Evolutionary conservation across 306 rosid genomes (phyloP), one percentile per base, ranked within the genome.

Genomic region (Vachellia collinsii): DNA sequence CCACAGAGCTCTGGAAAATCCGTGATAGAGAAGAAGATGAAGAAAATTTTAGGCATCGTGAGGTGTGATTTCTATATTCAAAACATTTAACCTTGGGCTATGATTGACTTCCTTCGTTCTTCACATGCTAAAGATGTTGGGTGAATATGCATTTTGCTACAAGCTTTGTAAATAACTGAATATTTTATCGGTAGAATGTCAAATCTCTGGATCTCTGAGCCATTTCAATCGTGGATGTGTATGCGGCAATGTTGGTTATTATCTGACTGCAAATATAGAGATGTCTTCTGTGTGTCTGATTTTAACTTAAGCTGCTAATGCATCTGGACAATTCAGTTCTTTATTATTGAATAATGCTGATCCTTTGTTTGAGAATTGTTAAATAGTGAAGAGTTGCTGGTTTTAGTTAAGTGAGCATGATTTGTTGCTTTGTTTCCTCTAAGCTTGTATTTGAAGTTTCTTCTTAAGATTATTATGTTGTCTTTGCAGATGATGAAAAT

Each of bases 21-120:
- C 90, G 93, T 68, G 97, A 96, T 86, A 90, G 89, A 78, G 99
- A 93, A 87, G 99, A 92, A 88, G 98, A 93, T 87, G 98, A 93
- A 81, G 99, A 96, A 85, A 93, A 90, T 81, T 86, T 86, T 79
- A 92, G 83, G 90, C 97, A 96, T 85, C 96, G 98, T 47, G 98
- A 93, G 99, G 99, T 96, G 90, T 81, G 87, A 53, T 72, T 29
- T 74, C 47, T 42, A 41, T 47, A 61, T 75, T 23, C 53, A 54
- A 62, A 47, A 38, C 37, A 72, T 74, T 29, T 64, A 62, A 75
- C 43, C 7, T 77, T 74, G 41, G 74, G 75, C 84, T 75, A 47
- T 68, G 29, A 70, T 69, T 72, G 76, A 70, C 70, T 72, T 81
- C 70, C 59, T 69, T 72, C n/a, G 25, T 47, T 72, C 64, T 59